Base-by-base conservation (phyloP, 2,329 filamentous ascomycete genomes). In the Penicillium rolfsii region DNA sequence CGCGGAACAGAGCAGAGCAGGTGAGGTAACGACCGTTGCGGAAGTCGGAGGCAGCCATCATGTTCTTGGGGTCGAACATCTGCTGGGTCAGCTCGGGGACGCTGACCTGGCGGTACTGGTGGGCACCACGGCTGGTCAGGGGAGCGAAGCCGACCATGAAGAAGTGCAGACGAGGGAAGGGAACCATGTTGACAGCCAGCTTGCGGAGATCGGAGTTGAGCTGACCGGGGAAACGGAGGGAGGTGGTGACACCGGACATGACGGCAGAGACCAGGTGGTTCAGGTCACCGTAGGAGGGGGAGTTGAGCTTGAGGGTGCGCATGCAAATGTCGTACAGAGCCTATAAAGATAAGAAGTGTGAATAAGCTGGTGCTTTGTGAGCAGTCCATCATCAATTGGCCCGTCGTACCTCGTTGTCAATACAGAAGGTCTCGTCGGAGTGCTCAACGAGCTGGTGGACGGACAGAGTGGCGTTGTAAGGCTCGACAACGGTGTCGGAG, bases 21-120 rank as follows among this genome's bases (percentile, higher is more conserved):
- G 95, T 99, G 77, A 99, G 89, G 87, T 99, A 99, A 77, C 95
- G 95, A 81, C 95, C 95, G 82, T 98, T 99, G 76, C 95, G 92
- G 93, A 99, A 99, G 85, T 99, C 95, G 67, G 93, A 96, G 69
- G 95, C 95, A 83, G 95, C 95, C 95, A 99, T 99, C 94, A 99
- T 99, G 90, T 99, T 99, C 93, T 98, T 99, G 77, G 95, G 94
- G 86, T 99, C 95, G 86, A 96, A 99, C 93, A 99, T 98, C 83
- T 99, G 95, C 86, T 99, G 95, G 76, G 95, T 98, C 81, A 99
- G 88, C 87, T 99, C 95, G 61, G 95, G 94, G 65, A 99, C 95
- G 76, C 90, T 93, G 81, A 98, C 91, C 71, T 95, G 94, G 79
- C 95, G 95, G 94, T 98, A 99, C 73, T 91, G 92, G 87, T 96